These are phyloP conservation scores for Hypoxylon sp. DNA, from an alignment of 2,329 filamentous ascomycete genomes.

Conservation along the genomic window DNA sequence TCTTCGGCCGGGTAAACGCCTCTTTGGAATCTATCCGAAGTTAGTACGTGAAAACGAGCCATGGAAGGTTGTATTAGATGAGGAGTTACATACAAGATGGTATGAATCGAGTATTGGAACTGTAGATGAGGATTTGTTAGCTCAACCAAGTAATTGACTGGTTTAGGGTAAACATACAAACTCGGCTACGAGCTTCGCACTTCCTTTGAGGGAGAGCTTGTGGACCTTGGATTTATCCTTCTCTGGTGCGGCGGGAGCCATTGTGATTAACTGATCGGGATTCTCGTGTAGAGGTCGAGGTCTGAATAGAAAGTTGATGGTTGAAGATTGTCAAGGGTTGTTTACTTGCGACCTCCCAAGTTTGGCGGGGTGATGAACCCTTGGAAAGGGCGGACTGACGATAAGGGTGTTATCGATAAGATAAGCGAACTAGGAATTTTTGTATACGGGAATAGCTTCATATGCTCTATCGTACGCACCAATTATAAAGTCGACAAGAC, in stretches of 20 bases:
- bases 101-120: conserved; percentile 99
- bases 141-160: conserved; percentile 11
- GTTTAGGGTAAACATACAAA: conserved; percentile 75
- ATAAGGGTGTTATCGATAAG: conserved; percentile 34
- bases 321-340: conserved; percentile 38
- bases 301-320: neutral
- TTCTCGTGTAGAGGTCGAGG: neutral
- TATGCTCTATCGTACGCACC: neutral
- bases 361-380: conserved; percentile 51
- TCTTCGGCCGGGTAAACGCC: conserved; percentile 93
- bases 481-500: conserved; percentile 20
- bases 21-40: conserved; percentile 80
- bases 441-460: conserved; percentile 35
- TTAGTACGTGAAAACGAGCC: neutral
- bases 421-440: conserved; percentile 14
- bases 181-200: conserved; percentile 90
- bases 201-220: conserved; percentile 91
- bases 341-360: conserved; percentile 47
- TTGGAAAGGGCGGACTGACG: neutral
- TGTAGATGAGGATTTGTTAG: conserved; percentile 54
- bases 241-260: conserved; percentile 54
- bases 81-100: conserved; percentile 79
- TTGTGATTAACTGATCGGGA: conserved; percentile 34
- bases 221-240: conserved; percentile 90
- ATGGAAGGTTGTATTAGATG: neutral